Conservation (phyloP, 2,329 filamentous ascomycete species). For the Fusarium verticillioides region DNA sequence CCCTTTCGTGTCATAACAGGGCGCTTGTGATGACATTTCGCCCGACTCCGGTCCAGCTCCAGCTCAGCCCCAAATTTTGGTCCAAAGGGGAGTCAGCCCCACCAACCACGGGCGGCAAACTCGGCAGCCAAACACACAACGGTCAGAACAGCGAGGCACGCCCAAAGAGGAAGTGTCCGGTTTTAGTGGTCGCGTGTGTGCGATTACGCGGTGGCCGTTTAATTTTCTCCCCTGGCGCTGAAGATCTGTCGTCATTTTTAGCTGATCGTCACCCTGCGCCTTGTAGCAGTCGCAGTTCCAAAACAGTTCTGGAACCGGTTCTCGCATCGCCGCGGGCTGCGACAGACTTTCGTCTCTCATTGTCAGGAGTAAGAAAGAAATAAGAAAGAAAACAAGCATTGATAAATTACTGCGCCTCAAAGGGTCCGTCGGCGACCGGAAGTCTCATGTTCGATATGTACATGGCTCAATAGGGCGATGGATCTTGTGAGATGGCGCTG, state of each 20-base stretch:
- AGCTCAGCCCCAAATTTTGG: not conserved
- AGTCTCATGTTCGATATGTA: not conserved
- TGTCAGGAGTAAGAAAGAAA: not conserved
- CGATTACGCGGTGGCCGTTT: not conserved
- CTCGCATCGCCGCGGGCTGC: not conserved
- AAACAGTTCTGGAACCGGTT: slow-evolving; percentile 10
- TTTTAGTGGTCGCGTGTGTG: not conserved
- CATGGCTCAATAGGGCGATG: not conserved
- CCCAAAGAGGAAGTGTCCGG: slow-evolving; percentile 10
- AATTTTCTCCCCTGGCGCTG: not conserved
- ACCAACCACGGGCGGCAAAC: not conserved
- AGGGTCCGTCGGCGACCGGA: not conserved
- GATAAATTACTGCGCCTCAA: not conserved
- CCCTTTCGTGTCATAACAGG: not conserved
- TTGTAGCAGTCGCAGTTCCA: not conserved
- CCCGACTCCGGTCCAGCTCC: not conserved
- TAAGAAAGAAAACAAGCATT: not conserved
- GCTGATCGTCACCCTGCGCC: slow-evolving; percentile 1
- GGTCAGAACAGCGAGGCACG: not conserved
- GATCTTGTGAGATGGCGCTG: not conserved
- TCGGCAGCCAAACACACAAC: not conserved
- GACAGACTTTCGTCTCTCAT: not conserved
- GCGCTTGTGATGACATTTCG: not conserved
- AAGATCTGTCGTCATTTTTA: slow-evolving; percentile 14
- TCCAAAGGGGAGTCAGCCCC: not conserved